Base-by-base conservation (phyloP, 2,329 filamentous ascomycete species). In the Sarocladium brachiariae region DNA sequence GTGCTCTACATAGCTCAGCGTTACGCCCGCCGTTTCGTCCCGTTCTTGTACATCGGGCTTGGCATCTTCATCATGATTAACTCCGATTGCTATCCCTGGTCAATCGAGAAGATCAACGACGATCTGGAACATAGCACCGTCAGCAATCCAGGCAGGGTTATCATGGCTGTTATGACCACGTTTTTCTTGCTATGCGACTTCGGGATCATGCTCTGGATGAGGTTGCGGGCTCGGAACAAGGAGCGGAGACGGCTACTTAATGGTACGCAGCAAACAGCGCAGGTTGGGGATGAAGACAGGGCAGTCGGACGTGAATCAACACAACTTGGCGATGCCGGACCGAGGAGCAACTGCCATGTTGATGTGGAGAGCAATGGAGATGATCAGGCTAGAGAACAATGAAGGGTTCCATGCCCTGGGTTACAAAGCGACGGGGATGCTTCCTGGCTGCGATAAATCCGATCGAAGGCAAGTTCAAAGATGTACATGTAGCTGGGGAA, bases 61-160 rank as follows among this genome's bases (percentile, higher is more conserved):
- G 61, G 63, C 27, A 56, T 62, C 13, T 66, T 60, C 51, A 65
- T 67, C 51, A 54, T 63, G 37, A 56, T 62, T 54, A 61, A 63
- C 50, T 66, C 64, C 10, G 33, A 56, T 6, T 63, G 61, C 53
- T 67, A 63, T 52, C 63, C 63, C 13, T 67, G 64, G 64, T 59
- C 61, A 11, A 61, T 64, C n/a, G 52, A 60, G 37, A 55, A 58
- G 14, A 64, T 67, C 41, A 54, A 65, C 51, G 52, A 58, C 14
- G 46, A 49, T n/a, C 16, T 50, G 34, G 27, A 51, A 43, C 2
- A 25, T 21, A 14, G 45, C 47, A 1, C 18, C 9, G 18, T 31
- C 19, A 37, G 27, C 3, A 25, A 51, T n/a, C 47, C 51, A 33
- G 56, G 56, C 3, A 49, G 49, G n/a, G 18, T 51, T 18, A 43